Base-by-base conservation (phyloP, 345 rosid genomes). In the Aegle marmelos region DNA sequence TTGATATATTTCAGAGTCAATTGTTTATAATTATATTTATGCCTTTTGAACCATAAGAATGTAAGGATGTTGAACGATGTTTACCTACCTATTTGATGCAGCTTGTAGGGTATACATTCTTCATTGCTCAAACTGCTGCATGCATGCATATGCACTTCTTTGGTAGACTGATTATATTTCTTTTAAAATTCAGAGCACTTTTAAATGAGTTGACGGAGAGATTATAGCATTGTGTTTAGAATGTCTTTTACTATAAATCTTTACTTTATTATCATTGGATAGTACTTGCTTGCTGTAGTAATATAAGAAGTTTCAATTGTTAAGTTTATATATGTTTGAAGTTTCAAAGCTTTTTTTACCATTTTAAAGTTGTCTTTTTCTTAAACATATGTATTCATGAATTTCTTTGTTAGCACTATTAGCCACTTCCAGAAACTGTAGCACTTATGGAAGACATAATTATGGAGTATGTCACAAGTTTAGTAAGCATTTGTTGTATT, bases 381-480 rank as follows among this genome's bases (percentile, higher is more conserved):
- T 58, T 54, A 14, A 25, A 62, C 36, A 27, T 16, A 24, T 60
- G 22, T 39, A 37, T n/a, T 71, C 21, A 74, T 66, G 34, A 33
- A 36, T 71, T 72, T 27, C n/a, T 65, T 79, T 24, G 72, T 22
- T 50, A 57, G 72, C 63, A 19, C 82, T 54, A 74, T 75, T 89
- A 94, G 99, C 95, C 97, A 19, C 94, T 92, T 85, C 97, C 97
- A 64, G 97, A 96, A 86, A 84, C 88, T 25, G 93, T 96, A 83
- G 91, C 97, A 1, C 97, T 94, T 72, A 92, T 92, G 67, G 97
- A 95, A 80, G 98, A 95, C 83, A 91, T 95, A 83, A 97, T 91
- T 64, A 90, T 95, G 74, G 99, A 96, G 80, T 94, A 94, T 53
- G 95, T 92, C 59, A 90, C 94, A 27, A 97, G 94, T 87, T 67